These are phyloP conservation scores for Bruguiera sexangula DNA, from an alignment of 345 rosid species.

Conservation along the genomic window DNA sequence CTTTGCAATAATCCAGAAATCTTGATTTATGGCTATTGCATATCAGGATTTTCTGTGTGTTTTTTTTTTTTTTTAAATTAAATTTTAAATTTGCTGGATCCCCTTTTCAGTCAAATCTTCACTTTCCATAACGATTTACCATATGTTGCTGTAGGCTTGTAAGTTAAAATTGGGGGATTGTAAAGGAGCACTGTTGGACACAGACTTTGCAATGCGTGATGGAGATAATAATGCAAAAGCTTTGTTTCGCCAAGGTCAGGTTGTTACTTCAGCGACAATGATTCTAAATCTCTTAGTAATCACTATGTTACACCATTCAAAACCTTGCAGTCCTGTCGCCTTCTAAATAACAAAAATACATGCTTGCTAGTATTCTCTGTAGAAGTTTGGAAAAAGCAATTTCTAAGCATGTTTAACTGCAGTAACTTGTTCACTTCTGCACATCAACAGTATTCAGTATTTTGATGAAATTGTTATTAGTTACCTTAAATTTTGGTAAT, in stretches of 20 bases:
- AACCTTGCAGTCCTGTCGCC: not conserved
- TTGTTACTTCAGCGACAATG: constrained; percentile 24
- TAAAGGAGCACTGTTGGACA: constrained; percentile 81
- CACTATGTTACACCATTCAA: not conserved
- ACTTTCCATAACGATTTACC: not conserved
- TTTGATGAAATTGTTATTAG: not conserved
- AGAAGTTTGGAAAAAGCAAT: too few relatives aligned
- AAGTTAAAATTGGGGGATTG: constrained; percentile 79
- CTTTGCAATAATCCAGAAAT: not conserved
- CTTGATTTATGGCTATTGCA: too few relatives aligned
- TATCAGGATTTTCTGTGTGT: too few relatives aligned
- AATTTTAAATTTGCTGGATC: not conserved
- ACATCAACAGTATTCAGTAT: too few relatives aligned
- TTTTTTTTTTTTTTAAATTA: too few relatives aligned
- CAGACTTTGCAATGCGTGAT: constrained; percentile 89
- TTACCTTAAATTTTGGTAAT: not conserved
- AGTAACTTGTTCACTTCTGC: too few relatives aligned
- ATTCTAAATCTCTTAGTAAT: not conserved
- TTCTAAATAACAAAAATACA: not conserved
- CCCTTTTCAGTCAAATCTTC: not conserved
- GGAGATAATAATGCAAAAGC: constrained; percentile 86
- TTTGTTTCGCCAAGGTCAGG: constrained; percentile 97
- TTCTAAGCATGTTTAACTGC: too few relatives aligned
- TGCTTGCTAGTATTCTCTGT: too few relatives aligned
- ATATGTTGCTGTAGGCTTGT: constrained; percentile 55